Conservation (phyloP, 305 asterid genomes). For the Fraxinus angustifolia region DNA sequence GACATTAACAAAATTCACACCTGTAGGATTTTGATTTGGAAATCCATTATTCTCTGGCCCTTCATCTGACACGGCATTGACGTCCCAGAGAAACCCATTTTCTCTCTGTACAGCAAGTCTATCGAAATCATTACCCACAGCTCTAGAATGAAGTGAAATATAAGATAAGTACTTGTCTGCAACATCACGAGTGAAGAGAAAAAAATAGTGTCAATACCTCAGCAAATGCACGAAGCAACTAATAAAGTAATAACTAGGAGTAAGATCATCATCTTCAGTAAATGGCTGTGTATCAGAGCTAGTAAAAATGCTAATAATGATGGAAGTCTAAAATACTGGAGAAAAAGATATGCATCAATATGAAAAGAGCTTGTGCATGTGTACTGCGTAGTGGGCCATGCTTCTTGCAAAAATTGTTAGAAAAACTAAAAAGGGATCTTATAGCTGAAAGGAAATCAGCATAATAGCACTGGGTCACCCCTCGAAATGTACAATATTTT, state of each 20-base stretch:
- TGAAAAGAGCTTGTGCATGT: background rate
- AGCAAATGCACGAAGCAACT: background rate
- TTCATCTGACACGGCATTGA: slow-evolving; percentile 55
- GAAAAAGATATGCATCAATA: background rate
- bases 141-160: slow-evolving; percentile 37
- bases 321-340: background rate
- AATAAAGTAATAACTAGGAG: background rate
- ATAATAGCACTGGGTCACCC: background rate
- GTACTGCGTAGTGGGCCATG: background rate
- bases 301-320: background rate
- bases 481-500: background rate
- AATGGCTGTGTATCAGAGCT: background rate
- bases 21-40: slow-evolving; percentile 42
- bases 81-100: slow-evolving; percentile 80
- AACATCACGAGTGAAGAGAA: slow-evolving; percentile 13
- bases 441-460: background rate
- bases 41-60: slow-evolving; percentile 49
- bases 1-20: slow-evolving; percentile 41
- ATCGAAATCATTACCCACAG: slow-evolving; percentile 44
- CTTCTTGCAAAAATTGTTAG: background rate
- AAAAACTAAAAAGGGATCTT: background rate
- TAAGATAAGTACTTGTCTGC: slow-evolving; percentile 70
- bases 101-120: slow-evolving; percentile 44
- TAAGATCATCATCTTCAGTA: background rate
- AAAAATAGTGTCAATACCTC: slow-evolving; percentile 10